Conservation (phyloP, 208 protist genomes). For the Angomonas deanei region DNA sequence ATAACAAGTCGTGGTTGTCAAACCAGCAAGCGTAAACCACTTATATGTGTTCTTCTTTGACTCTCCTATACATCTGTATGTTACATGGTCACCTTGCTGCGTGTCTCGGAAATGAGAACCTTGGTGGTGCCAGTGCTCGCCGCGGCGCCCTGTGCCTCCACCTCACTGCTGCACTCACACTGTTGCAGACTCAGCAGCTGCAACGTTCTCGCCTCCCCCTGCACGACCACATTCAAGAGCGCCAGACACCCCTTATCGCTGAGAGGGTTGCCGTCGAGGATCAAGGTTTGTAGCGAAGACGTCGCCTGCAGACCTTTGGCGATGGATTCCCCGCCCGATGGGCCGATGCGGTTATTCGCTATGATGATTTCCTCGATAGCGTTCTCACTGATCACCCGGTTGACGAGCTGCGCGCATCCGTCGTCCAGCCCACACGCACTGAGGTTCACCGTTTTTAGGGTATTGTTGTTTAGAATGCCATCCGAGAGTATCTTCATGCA, state of each 20-base stretch:
- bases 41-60: too few relatives aligned
- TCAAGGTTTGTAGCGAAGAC: constrained; percentile 60
- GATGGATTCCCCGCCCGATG: constrained; percentile 63
- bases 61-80: neutral
- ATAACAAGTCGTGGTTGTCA: too few relatives aligned
- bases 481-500: constrained; percentile 57
- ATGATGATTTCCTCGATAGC: constrained; percentile 86
- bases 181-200: constrained; percentile 62
- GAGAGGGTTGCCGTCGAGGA: constrained; percentile 84
- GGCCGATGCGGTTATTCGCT: constrained; percentile 84
- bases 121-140: constrained; percentile 18
- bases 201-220: constrained; percentile 39
- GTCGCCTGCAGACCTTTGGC: constrained; percentile 65
- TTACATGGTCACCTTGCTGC: neutral
- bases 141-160: constrained; percentile 23
- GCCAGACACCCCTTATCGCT: constrained; percentile 61
- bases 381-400: constrained; percentile 79
- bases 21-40: too few relatives aligned
- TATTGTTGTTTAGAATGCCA: constrained; percentile 85
- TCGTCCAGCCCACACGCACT: constrained; percentile 79
- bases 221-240: constrained; percentile 43
- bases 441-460: constrained; percentile 83
- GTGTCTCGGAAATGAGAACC: constrained; percentile 56
- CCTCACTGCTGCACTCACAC: constrained; percentile 45
- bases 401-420: constrained; percentile 51